Evolutionary conservation across 306 rosid species (phyloP), one percentile per base, ranked within the genome.

Genomic region (Castanea mollissima): DNA sequence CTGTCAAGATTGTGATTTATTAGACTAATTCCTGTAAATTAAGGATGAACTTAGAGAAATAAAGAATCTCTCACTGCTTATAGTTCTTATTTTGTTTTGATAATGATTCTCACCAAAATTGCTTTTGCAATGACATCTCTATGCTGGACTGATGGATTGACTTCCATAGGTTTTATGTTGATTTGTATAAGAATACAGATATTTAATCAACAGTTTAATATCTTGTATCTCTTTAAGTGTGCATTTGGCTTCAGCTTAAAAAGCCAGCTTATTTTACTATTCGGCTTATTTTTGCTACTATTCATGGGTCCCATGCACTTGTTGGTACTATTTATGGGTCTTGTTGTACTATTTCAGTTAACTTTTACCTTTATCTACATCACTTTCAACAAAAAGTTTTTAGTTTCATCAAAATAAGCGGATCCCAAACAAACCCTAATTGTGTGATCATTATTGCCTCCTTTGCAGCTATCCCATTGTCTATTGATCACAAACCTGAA

Each of bases 401-500:
- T 21, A 21, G 23, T 21, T 21, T 21, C 23, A 21, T 0, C 23
- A 21, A 21, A 21, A 21, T 21, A 21, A 21, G 23, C 23, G 0
- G 23, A 21, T 21, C 23, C 23, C 0, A 21, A 21, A 21, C 23
- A 21, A 21, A 21, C 23, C 23, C 23, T 21, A 65, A 21, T 32
- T 44, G 55, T 74, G n/a, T 67, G 27, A 73, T 25, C 71, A 20
- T 11, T 8, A 35, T 70, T 82, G 27, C 69, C 25, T 81, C 65
- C 71, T 70, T 23, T 87, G 88, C 82, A 93, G 97, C 97, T 76
- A 78, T 91, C 71, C 92, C 98, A 54, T 86, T 93, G 80, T 93
- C 98, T 32, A 75, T 79, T 67, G 98, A 93, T 88, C 98, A 93
- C 87, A 93, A 91, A 74, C 98, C 98, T 82, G 93, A 93, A 84